A percentile compares a stretch with the other conserved stretches of the same genome.
phyloP scores from a whole-genome alignment of 495 filamentous ascomycete genomes.

The Pseudomonodictys pantanalensis region DNA sequence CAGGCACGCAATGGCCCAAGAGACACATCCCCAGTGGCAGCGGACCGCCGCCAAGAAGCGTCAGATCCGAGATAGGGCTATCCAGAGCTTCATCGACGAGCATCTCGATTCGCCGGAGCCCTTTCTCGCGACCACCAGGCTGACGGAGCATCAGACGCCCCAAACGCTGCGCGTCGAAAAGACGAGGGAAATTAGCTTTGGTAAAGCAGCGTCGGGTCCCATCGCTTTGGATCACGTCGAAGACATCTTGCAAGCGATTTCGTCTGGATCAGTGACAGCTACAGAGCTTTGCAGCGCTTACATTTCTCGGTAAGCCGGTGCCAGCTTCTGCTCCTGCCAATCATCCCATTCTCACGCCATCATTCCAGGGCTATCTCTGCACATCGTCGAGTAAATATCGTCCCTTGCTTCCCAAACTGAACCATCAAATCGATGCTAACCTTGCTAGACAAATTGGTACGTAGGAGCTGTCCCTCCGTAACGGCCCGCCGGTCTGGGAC shows the following conservation, averaged over 20 bases:
- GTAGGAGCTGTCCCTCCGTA: constrained; percentile 3
- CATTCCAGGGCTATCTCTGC: constrained; percentile 20
- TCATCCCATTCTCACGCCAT: constrained; percentile 30
- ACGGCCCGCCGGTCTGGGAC: background rate
- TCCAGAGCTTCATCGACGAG: background rate
- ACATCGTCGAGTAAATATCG: constrained; percentile 26
- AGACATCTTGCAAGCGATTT: constrained; percentile 39
- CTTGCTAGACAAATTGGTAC: constrained; percentile 28
- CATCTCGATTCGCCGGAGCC: background rate
- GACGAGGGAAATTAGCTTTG: too few species aligned
- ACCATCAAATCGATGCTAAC: constrained; percentile 10
- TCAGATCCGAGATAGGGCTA: constrained; percentile 21
- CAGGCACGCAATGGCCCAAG: background rate
- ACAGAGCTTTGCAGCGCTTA: constrained; percentile 47
- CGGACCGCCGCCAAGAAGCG: constrained; percentile 20
- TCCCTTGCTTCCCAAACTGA: background rate
- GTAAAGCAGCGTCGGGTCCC: constrained; percentile 35
- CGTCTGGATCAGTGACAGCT: constrained; percentile 45
- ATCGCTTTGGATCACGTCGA: constrained; percentile 45
- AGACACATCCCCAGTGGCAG: constrained; percentile 10
- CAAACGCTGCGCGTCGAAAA: too few species aligned
- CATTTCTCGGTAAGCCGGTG: constrained; percentile 48
- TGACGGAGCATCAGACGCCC: too few species aligned
- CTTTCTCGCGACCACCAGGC: too few species aligned
- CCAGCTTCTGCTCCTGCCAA: background rate